Base-by-base conservation (phyloP, 371 early-diverging fungal species). In the Mortierella polycephala region DNA sequence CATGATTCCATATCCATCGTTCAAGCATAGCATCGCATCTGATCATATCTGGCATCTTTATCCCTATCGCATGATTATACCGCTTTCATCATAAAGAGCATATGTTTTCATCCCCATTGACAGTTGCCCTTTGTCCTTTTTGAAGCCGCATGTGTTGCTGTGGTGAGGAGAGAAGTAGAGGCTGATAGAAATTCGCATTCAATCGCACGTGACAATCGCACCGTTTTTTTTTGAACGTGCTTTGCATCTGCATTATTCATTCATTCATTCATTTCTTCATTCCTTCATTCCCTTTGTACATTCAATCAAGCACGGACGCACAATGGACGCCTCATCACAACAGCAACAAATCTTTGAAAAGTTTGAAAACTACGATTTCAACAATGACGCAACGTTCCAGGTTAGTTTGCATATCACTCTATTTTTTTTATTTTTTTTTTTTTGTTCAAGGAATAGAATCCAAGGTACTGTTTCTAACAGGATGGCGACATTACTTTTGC, bases 351-450 rank as follows among this genome's bases (percentile, higher is more conserved):
- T 70, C 56, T 83, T 73, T 56, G 53, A 71, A 42, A 57, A 57
- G 54, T 83, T 82, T 53, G 74, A 79, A 40, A 41, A 12, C 13
- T 83, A 83, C 55, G 69, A 79, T 62, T 83, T 83, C 65, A 80
- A 72, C 7, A 47, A 58, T 37, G 83, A 83, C 53, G 44, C 53
- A 11, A 74, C 69, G 23, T 83, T 83, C 67, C 83, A 83, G 69
- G 83, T 83, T 77, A 20, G 42, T 39, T 10, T 40, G 42, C 2
- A 57, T 9, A n/a, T 45, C 7, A 13, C 7, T 45, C 7, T 45
- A 45, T 45, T 9, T 45, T 45, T 45, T 45, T 45, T 45, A 13
- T 13, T 9, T 9, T 13, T 45, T 45, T 13, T 9, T 7, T 45
- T 16, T 16, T 46, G 46, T 13, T 46, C 13, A 2, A 54, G 13